Conservation (phyloP, 345 rosid species). For the Clausena lansium region DNA sequence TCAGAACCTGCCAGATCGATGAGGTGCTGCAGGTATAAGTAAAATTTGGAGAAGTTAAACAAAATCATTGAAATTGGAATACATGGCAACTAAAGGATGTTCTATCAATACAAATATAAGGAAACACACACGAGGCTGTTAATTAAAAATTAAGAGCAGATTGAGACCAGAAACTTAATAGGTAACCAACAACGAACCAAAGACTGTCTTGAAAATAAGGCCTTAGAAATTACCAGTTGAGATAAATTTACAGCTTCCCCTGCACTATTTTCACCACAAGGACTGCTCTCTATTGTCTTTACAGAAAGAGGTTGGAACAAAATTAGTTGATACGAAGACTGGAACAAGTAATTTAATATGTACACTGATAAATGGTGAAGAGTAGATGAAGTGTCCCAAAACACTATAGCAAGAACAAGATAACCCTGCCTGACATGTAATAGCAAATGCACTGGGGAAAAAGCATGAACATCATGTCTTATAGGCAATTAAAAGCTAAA, state of each 20-base stretch:
- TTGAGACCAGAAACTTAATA: slow-evolving; percentile 9
- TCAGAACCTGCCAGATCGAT: slow-evolving; percentile 99
- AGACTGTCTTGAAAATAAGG: slow-evolving; percentile 24
- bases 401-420: slow-evolving; percentile 7
- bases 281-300: slow-evolving; percentile 95
- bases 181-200: slow-evolving; percentile 18
- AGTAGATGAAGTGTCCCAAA: slow-evolving; percentile 1
- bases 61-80: background rate
- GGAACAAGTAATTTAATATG: slow-evolving; percentile 1
- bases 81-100: background rate
- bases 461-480: background rate
- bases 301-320: slow-evolving; percentile 16
- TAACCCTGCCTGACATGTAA: background rate
- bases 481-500: background rate
- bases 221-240: slow-evolving; percentile 71
- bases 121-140: background rate
- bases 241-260: slow-evolving; percentile 95
- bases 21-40: slow-evolving; percentile 86
- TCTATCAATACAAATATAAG: background rate
- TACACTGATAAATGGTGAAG: background rate
- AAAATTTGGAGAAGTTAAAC: slow-evolving; percentile 36
- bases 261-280: slow-evolving; percentile 65
- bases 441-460: slow-evolving; percentile 3
- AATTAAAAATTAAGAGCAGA: slow-evolving; percentile 2
- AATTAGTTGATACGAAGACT: slow-evolving; percentile 18